Evolutionary conservation across 2,329 filamentous ascomycete species (phyloP).

Genomic region (Bisporella sp.): DNA sequence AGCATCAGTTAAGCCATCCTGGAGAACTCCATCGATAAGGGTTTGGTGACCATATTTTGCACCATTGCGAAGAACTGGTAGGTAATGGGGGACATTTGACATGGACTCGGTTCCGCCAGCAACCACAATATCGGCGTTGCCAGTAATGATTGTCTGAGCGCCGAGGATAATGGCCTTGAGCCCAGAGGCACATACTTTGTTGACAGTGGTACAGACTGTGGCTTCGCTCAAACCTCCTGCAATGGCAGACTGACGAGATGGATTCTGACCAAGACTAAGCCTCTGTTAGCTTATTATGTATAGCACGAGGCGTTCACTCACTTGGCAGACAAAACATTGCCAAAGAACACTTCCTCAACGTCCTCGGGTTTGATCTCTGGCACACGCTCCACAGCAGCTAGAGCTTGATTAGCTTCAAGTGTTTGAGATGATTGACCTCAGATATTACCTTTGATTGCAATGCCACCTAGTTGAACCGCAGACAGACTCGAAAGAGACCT

Average conservation of each 20-base stretch:
- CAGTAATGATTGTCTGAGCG: conserved; percentile 95
- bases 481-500: conserved; percentile 84
- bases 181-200: conserved; percentile 97
- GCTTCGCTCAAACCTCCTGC: conserved; percentile 75
- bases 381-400: conserved; percentile 75
- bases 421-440: neutral
- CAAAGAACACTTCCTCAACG: conserved; percentile 95
- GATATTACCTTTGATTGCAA: conserved; percentile 84
- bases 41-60: conserved; percentile 91
- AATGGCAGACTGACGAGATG: conserved; percentile 89
- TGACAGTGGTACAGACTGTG: conserved; percentile 85
- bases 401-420: conserved; percentile 7
- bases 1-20: conserved; percentile 90
- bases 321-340: conserved; percentile 96
- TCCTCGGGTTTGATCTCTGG: conserved; percentile 81
- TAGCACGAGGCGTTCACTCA: conserved; percentile 36
- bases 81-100: conserved; percentile 96
- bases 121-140: conserved; percentile 86
- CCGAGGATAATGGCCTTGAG: conserved; percentile 93
- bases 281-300: conserved; percentile 8
- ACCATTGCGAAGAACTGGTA: conserved; percentile 76
- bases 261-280: conserved; percentile 83
- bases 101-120: conserved; percentile 96
- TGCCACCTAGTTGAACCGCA: conserved; percentile 79
- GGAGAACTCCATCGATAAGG: conserved; percentile 84